Percentiles rank a stretch among this genome's conserved stretches.
Conservation (phyloP, 352 stramenopile species). For the Phytophthora syringae region DNA sequence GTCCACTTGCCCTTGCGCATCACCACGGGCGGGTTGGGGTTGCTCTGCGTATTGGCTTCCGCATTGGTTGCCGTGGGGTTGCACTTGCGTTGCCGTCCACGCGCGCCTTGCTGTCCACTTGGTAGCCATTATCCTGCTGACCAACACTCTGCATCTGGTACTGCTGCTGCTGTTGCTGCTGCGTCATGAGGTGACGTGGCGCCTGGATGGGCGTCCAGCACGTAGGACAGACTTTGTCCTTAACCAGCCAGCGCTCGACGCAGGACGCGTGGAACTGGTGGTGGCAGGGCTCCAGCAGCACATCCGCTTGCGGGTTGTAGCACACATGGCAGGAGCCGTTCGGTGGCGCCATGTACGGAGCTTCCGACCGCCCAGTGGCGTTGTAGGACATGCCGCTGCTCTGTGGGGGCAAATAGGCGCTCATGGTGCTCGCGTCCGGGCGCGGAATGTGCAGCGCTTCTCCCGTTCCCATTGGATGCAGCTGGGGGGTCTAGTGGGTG, state of each 20-base stretch:
- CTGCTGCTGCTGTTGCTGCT: conserved; percentile 23
- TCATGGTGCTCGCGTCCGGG: conserved; percentile 28
- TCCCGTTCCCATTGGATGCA: conserved; percentile 41
- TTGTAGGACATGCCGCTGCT: conserved; percentile 11
- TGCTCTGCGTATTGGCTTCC: background rate
- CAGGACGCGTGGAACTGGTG: conserved; percentile 85
- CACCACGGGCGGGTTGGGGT: conserved; percentile 13
- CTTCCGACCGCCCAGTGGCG: too few species aligned
- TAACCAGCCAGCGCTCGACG: conserved; percentile 73
- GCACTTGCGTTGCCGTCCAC: conserved; percentile 24
- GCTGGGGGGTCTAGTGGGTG: background rate
- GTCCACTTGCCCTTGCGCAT: conserved; percentile 98
- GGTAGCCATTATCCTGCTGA: conserved; percentile 6
- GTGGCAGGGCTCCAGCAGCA: conserved; percentile 67
- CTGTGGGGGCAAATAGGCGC: conserved; percentile 28
- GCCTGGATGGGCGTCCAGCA: conserved; percentile 79
- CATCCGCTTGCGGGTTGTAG: conserved; percentile 46
- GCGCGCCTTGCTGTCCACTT: conserved; percentile 31
- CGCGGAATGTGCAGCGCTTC: conserved; percentile 35
- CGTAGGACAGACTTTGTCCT: conserved; percentile 80
- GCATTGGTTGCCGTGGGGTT: conserved; percentile 2
- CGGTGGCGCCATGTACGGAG: conserved; percentile 21
- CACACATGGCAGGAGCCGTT: conserved; percentile 43
- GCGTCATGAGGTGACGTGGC: conserved; percentile 53
- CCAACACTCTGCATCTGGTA: background rate